Conservation (phyloP, 331 rosid genomes). For the Dryas integrifolia region DNA sequence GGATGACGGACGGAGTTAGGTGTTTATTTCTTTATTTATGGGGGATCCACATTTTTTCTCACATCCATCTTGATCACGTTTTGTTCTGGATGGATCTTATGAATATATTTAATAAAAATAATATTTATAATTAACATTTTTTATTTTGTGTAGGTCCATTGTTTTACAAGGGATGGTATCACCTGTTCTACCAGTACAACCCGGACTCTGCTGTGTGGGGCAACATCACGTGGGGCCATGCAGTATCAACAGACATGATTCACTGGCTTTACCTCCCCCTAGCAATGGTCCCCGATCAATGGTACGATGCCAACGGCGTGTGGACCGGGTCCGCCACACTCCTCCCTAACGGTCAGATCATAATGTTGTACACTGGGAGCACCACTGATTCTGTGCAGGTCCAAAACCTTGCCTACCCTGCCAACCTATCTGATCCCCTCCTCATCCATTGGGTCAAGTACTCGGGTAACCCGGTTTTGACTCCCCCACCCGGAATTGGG, state of each 20-base stretch:
- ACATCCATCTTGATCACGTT: neutral
- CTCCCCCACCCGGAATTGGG: slow-evolving; percentile 53
- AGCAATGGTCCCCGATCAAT: slow-evolving; percentile 55
- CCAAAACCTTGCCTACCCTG: slow-evolving; percentile 68
- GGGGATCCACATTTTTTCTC: too few species aligned
- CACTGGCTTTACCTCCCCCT: slow-evolving; percentile 80
- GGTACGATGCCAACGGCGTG: slow-evolving; percentile 64
- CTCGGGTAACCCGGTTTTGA: slow-evolving; percentile 53
- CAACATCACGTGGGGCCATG: slow-evolving; percentile 88
- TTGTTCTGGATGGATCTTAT: neutral
- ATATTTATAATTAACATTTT: neutral
- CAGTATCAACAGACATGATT: slow-evolving; percentile 66
- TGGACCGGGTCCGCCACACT: slow-evolving; percentile 86
- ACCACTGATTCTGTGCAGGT: slow-evolving; percentile 56
- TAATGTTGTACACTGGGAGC: slow-evolving; percentile 63
- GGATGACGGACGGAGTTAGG: neutral
- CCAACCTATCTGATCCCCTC: slow-evolving; percentile 76
- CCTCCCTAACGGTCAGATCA: slow-evolving; percentile 61
- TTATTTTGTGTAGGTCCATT: slow-evolving; percentile 51
- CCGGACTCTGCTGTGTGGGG: slow-evolving; percentile 84
- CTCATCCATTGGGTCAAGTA: slow-evolving; percentile 72
- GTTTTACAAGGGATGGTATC: slow-evolving; percentile 74
- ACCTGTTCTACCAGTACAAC: slow-evolving; percentile 82
- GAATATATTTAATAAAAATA: neutral
- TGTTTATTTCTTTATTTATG: neutral